A percentile compares a stretch with the other conserved stretches of the same genome.
These are phyloP conservation scores for Quillaja saponaria DNA, from an alignment of 306 rosid genomes.

Conservation along the genomic window DNA sequence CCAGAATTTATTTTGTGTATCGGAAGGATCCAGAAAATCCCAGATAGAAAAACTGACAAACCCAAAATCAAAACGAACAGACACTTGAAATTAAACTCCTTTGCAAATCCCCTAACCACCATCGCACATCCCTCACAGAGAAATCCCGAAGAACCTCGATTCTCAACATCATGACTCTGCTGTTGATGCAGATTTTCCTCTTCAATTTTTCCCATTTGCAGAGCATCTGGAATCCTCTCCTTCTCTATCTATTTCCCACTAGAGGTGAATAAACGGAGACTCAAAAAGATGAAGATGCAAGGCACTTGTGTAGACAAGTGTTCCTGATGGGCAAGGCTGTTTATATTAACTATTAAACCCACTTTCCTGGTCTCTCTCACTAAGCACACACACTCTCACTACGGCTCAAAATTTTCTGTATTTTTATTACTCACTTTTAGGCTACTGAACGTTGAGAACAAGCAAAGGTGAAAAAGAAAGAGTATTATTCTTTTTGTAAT, in stretches of 20 bases:
- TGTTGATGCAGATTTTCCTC: constrained; percentile 41
- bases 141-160: constrained; percentile 42
- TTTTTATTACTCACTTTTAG: constrained; percentile 22
- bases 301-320: constrained; percentile 35
- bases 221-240: constrained; percentile 50
- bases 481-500: too few species aligned
- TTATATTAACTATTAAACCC: constrained; percentile 21
- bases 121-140: constrained; percentile 49
- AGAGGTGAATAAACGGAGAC: constrained; percentile 3
- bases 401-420: neutral
- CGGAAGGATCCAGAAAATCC: constrained; percentile 85
- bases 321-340: constrained; percentile 26
- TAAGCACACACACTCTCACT: constrained; percentile 1
- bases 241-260: neutral
- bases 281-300: constrained; percentile 9
- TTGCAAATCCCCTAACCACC: constrained; percentile 31
- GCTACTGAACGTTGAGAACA: constrained; percentile 58
- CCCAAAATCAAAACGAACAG: constrained; percentile 59
- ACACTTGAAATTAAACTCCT: constrained; percentile 69
- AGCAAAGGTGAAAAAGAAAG: constrained; percentile 43
- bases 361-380: constrained; percentile 23
- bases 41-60: constrained; percentile 59
- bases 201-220: constrained; percentile 56
- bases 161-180: constrained; percentile 29
- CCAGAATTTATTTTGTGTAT: constrained; percentile 19